These are phyloP conservation scores for Colletotrichum liaoningense DNA, from an alignment of 2,329 filamentous ascomycete genomes.

Conservation along the genomic window DNA sequence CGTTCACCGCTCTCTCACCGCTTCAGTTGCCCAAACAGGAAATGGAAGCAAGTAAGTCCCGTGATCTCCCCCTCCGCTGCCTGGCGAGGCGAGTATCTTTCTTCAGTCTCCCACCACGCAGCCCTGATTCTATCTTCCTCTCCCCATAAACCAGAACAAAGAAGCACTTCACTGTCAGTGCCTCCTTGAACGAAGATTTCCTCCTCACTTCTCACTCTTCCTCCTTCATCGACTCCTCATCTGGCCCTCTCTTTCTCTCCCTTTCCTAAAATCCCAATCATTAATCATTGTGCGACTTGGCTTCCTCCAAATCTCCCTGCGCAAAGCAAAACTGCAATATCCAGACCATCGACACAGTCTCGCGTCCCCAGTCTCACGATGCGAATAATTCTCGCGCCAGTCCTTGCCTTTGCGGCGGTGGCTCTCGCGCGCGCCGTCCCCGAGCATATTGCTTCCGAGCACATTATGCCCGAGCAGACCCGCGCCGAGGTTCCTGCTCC, in stretches of 20 bases:
- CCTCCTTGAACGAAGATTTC: background rate
- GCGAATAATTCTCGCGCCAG: slow-evolving; percentile 6
- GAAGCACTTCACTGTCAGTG: background rate
- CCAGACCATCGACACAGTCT: background rate
- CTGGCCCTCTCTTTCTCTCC: background rate
- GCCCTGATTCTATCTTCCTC: too few species aligned
- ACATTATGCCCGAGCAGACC: background rate
- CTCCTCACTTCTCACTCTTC: background rate
- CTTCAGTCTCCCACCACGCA: too few species aligned
- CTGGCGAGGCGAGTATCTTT: background rate
- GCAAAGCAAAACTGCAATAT: background rate
- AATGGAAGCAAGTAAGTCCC: background rate
- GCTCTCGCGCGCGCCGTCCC: background rate
- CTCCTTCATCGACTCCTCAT: background rate
- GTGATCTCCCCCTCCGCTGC: background rate
- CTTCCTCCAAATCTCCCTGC: background rate
- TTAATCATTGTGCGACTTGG: background rate
- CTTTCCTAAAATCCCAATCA: background rate
- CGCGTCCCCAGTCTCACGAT: background rate
- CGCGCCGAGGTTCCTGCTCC: background rate
- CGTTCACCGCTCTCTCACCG: too few species aligned
- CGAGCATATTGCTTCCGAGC: background rate
- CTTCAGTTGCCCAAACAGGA: background rate
- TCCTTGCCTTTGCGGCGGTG: background rate
- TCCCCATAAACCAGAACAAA: background rate